Conservation (phyloP, 2,329 filamentous ascomycete species). For the Cercospora brassicicola region DNA sequence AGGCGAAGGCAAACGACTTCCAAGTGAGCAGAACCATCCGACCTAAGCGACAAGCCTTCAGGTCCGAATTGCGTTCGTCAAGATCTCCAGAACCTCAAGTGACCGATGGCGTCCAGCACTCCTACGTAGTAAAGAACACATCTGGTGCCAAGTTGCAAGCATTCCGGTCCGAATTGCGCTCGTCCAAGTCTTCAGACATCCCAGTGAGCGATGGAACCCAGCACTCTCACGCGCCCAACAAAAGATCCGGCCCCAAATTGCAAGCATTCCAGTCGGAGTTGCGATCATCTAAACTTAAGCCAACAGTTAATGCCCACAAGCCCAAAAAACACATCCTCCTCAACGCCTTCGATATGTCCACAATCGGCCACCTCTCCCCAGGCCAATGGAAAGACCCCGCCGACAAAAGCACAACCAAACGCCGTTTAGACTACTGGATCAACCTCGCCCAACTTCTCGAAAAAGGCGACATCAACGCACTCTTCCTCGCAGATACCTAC, state of each 20-base stretch:
- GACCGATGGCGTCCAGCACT: conserved; percentile 1
- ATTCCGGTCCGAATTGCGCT: not conserved
- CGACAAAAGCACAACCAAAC: conserved; percentile 62
- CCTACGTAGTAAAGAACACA: not conserved
- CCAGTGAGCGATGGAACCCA: not conserved
- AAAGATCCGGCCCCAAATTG: not conserved
- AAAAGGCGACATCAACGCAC: conserved; percentile 61
- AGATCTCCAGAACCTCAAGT: not conserved
- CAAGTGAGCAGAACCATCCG: not conserved
- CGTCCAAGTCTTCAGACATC: not conserved
- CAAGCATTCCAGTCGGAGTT: conserved; percentile 7
- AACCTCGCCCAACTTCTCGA: conserved; percentile 64
- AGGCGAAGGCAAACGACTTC: not conserved
- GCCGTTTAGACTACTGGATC: conserved; percentile 63
- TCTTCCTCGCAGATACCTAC: conserved; percentile 67
- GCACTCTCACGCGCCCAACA: not conserved
- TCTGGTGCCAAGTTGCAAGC: not conserved
- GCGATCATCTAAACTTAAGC: not conserved
- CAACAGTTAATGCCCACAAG: conserved; percentile 1
- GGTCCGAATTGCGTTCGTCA: not conserved
- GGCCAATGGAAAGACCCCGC: conserved; percentile 68
- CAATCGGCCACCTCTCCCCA: conserved; percentile 59
- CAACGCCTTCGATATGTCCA: conserved; percentile 49
- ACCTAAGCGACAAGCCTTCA: not conserved
- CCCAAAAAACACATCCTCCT: conserved; percentile 39